phyloP scores from a whole-genome alignment of 2,329 filamentous ascomycete genomes.

The Neonectria coccinea region DNA sequence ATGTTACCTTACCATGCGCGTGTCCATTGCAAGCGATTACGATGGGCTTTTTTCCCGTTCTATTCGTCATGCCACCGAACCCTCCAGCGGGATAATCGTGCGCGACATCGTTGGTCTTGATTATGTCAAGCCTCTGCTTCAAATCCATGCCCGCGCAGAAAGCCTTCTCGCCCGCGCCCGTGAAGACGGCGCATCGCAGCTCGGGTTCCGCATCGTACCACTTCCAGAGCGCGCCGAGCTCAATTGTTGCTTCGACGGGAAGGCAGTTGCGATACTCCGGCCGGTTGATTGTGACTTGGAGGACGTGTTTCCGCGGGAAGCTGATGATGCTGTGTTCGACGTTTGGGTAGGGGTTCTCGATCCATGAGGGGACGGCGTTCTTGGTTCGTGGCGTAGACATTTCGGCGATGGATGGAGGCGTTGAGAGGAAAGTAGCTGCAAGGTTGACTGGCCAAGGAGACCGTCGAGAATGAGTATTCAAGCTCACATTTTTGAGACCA shows the following conservation, averaged over 20 bases:
- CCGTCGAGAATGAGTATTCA: neutral
- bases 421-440: neutral
- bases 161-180: constrained; percentile 60
- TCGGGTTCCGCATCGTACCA: constrained; percentile 64
- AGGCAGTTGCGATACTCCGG: constrained; percentile 57
- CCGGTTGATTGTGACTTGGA: constrained; percentile 60
- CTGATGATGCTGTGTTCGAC: constrained; percentile 50
- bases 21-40: constrained; percentile 48
- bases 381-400: constrained; percentile 43
- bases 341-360: constrained; percentile 48
- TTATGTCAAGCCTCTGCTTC: constrained; percentile 57
- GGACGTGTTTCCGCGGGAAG: constrained; percentile 56
- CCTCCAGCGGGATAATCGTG: constrained; percentile 44
- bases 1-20: constrained; percentile 44
- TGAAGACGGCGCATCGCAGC: constrained; percentile 63
- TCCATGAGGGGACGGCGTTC: constrained; percentile 50
- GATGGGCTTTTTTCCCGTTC: constrained; percentile 51
- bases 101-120: constrained; percentile 46
- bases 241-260: constrained; percentile 49
- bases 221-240: constrained; percentile 59
- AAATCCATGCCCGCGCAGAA: constrained; percentile 68
- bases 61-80: constrained; percentile 51
- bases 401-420: neutral
- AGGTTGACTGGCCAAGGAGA: neutral
- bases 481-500: constrained; percentile 13